Conservation (phyloP, 2,329 filamentous ascomycete species). For the Rhynchosporium graminicola region DNA sequence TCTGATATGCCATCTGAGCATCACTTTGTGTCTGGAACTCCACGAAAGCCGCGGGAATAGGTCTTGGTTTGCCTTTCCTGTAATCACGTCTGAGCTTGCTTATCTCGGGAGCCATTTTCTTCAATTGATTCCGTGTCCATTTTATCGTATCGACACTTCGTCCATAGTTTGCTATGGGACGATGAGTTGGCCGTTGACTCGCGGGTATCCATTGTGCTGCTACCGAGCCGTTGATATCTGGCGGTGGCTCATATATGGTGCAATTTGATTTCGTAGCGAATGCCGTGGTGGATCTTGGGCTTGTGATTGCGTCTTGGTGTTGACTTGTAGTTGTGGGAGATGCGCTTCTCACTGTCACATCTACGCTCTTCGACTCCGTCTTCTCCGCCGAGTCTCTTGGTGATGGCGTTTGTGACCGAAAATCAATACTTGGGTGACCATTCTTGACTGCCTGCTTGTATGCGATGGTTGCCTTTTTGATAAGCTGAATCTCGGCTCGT, state of each 20-base stretch:
- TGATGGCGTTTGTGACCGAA: slow-evolving; percentile 10
- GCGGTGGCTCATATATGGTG: slow-evolving; percentile 29
- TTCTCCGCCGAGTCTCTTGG: slow-evolving; percentile 13
- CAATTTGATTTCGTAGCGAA: slow-evolving; percentile 25
- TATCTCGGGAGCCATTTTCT: slow-evolving; percentile 39
- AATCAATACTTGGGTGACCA: slow-evolving; percentile 43
- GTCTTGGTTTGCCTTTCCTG: slow-evolving; percentile 51
- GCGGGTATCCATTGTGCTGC: slow-evolving; percentile 42
- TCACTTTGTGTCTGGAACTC: slow-evolving; percentile 63
- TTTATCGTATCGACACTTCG: slow-evolving; percentile 43
- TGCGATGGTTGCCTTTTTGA: slow-evolving; percentile 57
- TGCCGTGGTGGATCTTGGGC: slow-evolving; percentile 14
- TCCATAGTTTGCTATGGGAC: slow-evolving; percentile 42
- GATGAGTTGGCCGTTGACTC: slow-evolving; percentile 39
- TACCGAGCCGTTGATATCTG: slow-evolving; percentile 42
- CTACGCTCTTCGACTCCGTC: slow-evolving; percentile 17
- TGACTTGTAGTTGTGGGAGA: not conserved
- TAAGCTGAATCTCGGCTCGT: slow-evolving; percentile 62
- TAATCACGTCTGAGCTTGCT: slow-evolving; percentile 39
- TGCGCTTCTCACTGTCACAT: not conserved
- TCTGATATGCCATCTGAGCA: slow-evolving; percentile 65
- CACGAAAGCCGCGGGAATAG: slow-evolving; percentile 63
- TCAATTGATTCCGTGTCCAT: slow-evolving; percentile 41
- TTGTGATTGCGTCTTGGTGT: slow-evolving; percentile 6
- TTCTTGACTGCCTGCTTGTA: slow-evolving; percentile 56